Evolutionary conservation across 768 basidiomycete species (phyloP).

Genomic region (Mycena rebaudengoi): DNA sequence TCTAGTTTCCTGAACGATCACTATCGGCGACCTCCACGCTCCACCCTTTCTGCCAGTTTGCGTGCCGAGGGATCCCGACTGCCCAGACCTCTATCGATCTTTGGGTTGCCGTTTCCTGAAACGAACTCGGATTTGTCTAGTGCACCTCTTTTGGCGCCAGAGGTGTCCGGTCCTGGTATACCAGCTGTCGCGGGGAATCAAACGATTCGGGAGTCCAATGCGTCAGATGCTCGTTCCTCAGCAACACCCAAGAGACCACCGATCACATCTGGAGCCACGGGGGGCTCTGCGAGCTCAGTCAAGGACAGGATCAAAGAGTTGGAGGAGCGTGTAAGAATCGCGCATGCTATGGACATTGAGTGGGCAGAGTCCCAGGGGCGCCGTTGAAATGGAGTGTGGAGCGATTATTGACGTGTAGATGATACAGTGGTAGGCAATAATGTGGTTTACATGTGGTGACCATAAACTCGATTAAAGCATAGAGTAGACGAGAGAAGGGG

Average conservation of each 20-base stretch:
- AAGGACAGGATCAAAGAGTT: slow-evolving; percentile 52
- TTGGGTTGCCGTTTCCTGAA: slow-evolving; percentile 13
- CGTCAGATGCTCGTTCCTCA: background rate
- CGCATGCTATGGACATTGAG: slow-evolving; percentile 22
- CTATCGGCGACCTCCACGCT: slow-evolving; percentile 5
- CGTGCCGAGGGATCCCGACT: slow-evolving; percentile 19
- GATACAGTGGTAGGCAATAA: background rate
- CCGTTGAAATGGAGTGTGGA: too few species aligned
- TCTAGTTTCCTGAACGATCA: slow-evolving; percentile 21
- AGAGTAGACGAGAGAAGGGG: background rate
- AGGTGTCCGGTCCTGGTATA: background rate
- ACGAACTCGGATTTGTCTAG: background rate
- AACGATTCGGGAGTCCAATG: background rate
- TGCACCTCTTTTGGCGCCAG: background rate
- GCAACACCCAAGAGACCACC: slow-evolving; percentile 3
- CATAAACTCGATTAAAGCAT: slow-evolving; percentile 1
- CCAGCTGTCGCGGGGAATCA: background rate
- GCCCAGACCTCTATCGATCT: slow-evolving; percentile 25
- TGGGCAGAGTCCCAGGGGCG: too few species aligned
- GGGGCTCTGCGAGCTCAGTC: slow-evolving; percentile 42
- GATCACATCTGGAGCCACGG: slow-evolving; percentile 3
- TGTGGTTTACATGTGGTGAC: background rate
- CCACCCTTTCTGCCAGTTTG: background rate
- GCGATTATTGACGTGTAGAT: background rate
- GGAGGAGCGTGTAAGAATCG: slow-evolving; percentile 41